Conservation (phyloP, 176 grass and related monocot genomes). For the Aegilops sharonensis region DNA sequence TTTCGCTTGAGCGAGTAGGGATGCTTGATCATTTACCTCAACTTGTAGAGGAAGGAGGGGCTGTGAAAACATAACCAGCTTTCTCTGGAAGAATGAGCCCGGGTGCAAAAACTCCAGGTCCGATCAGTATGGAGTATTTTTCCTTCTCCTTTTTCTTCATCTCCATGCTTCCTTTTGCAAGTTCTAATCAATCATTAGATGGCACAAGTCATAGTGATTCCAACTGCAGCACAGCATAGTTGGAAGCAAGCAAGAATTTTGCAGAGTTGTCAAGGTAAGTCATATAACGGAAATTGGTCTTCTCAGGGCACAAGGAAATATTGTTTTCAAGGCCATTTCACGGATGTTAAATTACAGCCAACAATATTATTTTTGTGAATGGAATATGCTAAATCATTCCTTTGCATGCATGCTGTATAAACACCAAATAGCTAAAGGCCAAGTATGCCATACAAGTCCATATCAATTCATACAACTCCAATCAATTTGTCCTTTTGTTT, state of each 20-base stretch:
- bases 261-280: neutral
- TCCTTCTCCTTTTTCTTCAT: conserved; percentile 11
- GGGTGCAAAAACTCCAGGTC: too few relatives aligned
- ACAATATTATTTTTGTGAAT: neutral
- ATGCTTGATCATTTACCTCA: conserved; percentile 18
- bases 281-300: neutral
- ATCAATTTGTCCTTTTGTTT: conserved; percentile 56
- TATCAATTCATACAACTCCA: conserved; percentile 53
- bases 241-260: conserved; percentile 7
- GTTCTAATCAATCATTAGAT: neutral
- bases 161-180: neutral
- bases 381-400: neutral
- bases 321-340: neutral
- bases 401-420: neutral
- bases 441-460: conserved; percentile 26
- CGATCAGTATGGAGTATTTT: neutral
- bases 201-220: neutral
- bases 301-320: neutral
- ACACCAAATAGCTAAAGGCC: conserved; percentile 15
- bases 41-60: conserved; percentile 5
- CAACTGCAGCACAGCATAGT: conserved; percentile 4
- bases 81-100: conserved; percentile 2
- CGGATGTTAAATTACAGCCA: neutral
- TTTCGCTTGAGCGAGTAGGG: neutral
- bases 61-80: conserved; percentile 14